phyloP scores from a whole-genome alignment of 805 yeast species.

The Ogataea haglerorum region DNA sequence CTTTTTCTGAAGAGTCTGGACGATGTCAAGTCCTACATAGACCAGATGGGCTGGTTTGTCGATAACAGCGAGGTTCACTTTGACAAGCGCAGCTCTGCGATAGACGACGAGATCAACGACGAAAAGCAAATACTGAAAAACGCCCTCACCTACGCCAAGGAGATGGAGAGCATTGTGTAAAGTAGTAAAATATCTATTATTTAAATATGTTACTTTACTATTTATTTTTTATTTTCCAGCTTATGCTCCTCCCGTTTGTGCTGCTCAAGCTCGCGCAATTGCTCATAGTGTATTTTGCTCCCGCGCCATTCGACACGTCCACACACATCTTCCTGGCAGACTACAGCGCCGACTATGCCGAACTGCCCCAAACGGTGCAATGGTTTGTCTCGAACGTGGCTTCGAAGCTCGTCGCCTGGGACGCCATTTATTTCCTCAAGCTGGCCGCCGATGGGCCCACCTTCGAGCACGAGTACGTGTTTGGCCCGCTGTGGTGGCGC shows the following conservation, averaged over 20 bases:
- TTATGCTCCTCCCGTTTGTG: constrained; percentile 21
- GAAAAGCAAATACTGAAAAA: constrained; percentile 56
- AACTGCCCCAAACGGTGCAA: constrained; percentile 1
- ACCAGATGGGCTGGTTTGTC: constrained; percentile 57
- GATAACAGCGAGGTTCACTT: constrained; percentile 49
- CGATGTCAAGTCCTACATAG: constrained; percentile 54
- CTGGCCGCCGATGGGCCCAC: constrained; percentile 46
- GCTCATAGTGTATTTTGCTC: constrained; percentile 36
- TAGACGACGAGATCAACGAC: constrained; percentile 34
- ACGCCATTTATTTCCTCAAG: constrained; percentile 70
- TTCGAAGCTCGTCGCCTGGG: constrained; percentile 74
- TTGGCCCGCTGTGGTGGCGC: constrained; percentile 74
- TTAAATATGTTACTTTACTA: not conserved
- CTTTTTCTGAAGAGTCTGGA: constrained; percentile 57
- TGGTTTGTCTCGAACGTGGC: constrained; percentile 29
- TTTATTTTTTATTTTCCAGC: constrained; percentile 12
- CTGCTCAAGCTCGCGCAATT: constrained; percentile 39
- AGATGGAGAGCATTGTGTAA: constrained; percentile 86
- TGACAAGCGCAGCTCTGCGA: constrained; percentile 25
- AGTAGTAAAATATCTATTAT: not conserved
- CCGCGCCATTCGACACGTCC: constrained; percentile 49
- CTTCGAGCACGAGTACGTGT: constrained; percentile 92
- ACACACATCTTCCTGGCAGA: constrained; percentile 35
- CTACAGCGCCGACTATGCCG: constrained; percentile 17
- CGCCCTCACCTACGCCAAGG: constrained; percentile 82